Percentiles rank a stretch among this genome's conserved stretches.
Conservation (phyloP, 345 rosid species). For the Heritiera littoralis region DNA sequence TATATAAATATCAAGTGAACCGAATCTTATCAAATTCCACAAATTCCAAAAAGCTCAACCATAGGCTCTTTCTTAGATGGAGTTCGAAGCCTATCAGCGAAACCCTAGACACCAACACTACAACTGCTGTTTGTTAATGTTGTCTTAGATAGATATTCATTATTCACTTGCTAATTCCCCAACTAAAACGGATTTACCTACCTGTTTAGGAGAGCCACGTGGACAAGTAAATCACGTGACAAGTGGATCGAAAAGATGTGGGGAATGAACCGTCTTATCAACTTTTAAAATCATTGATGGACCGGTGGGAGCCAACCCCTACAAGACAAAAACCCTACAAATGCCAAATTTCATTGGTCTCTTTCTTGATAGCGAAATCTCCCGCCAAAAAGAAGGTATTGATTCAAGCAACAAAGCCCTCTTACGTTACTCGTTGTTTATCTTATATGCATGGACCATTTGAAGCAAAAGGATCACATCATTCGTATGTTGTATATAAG, state of each 20-base stretch:
- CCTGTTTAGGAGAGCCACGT: slow-evolving; percentile 17
- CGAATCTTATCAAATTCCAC: too few relatives aligned
- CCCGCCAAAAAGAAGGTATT: slow-evolving; percentile 45
- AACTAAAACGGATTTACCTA: slow-evolving; percentile 25
- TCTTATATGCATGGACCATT: not conserved
- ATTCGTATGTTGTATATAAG: not conserved
- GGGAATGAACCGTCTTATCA: slow-evolving; percentile 16
- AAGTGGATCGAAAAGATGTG: slow-evolving; percentile 13
- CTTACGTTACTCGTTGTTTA: not conserved
- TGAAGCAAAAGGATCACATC: not conserved
- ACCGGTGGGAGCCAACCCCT: not conserved
- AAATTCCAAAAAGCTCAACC: too few relatives aligned
- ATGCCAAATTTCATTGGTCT: slow-evolving; percentile 25
- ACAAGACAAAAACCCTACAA: slow-evolving; percentile 7
- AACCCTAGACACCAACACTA: too few relatives aligned
- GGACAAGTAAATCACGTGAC: slow-evolving; percentile 9
- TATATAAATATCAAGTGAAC: too few relatives aligned
- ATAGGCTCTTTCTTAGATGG: too few relatives aligned
- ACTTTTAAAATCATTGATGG: slow-evolving; percentile 3
- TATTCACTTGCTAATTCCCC: not conserved
- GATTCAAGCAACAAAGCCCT: not conserved
- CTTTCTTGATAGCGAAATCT: slow-evolving; percentile 39
- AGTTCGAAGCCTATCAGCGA: too few relatives aligned
- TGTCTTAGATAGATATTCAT: not conserved
- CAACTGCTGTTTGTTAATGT: not conserved